A percentile compares a stretch with the other conserved stretches of the same genome.
phyloP scores from a whole-genome alignment of 805 yeast genomes.

The Scheffersomyces stipitis region DNA sequence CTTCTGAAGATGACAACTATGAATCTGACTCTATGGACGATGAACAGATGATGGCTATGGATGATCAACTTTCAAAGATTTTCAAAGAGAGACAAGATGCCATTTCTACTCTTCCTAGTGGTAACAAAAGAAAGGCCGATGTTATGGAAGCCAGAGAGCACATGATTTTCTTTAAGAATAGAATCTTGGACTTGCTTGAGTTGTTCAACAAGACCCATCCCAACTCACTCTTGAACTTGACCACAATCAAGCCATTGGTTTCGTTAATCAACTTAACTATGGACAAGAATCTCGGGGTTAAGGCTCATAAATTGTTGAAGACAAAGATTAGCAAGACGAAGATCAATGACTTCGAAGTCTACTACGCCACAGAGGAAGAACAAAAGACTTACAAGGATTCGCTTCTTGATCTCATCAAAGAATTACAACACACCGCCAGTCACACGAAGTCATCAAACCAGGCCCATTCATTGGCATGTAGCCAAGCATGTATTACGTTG shows the following conservation, averaged over 20 bases:
- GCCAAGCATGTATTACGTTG: slow-evolving; percentile 63
- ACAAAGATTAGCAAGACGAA: slow-evolving; percentile 54
- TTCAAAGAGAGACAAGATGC: slow-evolving; percentile 81
- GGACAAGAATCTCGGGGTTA: slow-evolving; percentile 69
- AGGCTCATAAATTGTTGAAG: slow-evolving; percentile 72
- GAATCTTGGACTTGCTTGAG: slow-evolving; percentile 77
- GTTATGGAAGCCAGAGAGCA: slow-evolving; percentile 78
- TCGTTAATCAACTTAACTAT: slow-evolving; percentile 63
- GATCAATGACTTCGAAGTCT: slow-evolving; percentile 19
- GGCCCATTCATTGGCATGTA: slow-evolving; percentile 56
- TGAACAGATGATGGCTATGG: slow-evolving; percentile 94
- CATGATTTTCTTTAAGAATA: slow-evolving; percentile 73
- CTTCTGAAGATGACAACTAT: slow-evolving; percentile 50
- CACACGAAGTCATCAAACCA: slow-evolving; percentile 45
- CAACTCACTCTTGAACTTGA: slow-evolving; percentile 38
- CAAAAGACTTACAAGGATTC: slow-evolving; percentile 14
- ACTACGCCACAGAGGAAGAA: slow-evolving; percentile 15
- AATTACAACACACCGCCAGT: slow-evolving; percentile 44
- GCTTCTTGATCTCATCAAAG: slow-evolving; percentile 30
- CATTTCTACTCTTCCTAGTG: slow-evolving; percentile 47
- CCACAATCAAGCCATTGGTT: slow-evolving; percentile 56
- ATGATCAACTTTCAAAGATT: slow-evolving; percentile 76
- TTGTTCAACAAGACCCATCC: slow-evolving; percentile 51
- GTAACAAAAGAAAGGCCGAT: slow-evolving; percentile 69
- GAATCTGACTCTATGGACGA: slow-evolving; percentile 84